A percentile compares a stretch with the other conserved stretches of the same genome.
These are phyloP conservation scores for Trametes cinnabarina DNA, from an alignment of 768 basidiomycete genomes.

Conservation along the genomic window DNA sequence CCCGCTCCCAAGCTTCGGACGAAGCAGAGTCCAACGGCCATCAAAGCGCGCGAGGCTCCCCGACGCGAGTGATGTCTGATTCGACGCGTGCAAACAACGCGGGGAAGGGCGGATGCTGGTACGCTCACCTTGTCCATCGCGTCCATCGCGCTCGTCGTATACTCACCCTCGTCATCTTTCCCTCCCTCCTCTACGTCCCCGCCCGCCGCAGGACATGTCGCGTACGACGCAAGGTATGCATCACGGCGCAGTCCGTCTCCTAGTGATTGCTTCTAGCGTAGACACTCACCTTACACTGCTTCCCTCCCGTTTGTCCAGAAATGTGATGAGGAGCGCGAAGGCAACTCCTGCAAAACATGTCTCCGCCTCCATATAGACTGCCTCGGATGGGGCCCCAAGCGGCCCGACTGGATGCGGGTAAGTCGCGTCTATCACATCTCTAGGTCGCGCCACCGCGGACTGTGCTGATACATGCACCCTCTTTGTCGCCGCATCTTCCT, in stretches of 20 bases:
- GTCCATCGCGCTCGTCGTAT: background rate
- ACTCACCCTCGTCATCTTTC: background rate
- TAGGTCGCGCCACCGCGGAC: slow-evolving; percentile 16
- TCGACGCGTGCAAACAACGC: slow-evolving; percentile 40
- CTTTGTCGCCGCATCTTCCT: slow-evolving; percentile 1
- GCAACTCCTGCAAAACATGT: slow-evolving; percentile 79
- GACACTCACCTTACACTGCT: background rate
- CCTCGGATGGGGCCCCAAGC: slow-evolving; percentile 79
- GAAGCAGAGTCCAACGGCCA: slow-evolving; percentile 20
- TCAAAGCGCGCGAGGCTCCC: slow-evolving; percentile 40
- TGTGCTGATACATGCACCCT: slow-evolving; percentile 7
- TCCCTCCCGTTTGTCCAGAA: slow-evolving; percentile 46
- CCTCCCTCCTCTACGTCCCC: slow-evolving; percentile 1
- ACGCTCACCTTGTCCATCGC: slow-evolving; percentile 28
- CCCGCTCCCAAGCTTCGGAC: slow-evolving; percentile 16
- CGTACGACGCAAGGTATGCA: slow-evolving; percentile 71
- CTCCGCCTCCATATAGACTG: slow-evolving; percentile 77
- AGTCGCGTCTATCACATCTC: slow-evolving; percentile 27
- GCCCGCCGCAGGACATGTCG: slow-evolving; percentile 68
- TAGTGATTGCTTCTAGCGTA: slow-evolving; percentile 6
- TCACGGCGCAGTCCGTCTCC: slow-evolving; percentile 19
- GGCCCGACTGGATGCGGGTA: slow-evolving; percentile 90
- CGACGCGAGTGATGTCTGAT: slow-evolving; percentile 42
- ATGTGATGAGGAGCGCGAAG: slow-evolving; percentile 81
- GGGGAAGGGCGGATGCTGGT: slow-evolving; percentile 81